Evolutionary conservation across 2,329 filamentous ascomycete species (phyloP).

Genomic region (Xenoacremonium recifei): DNA sequence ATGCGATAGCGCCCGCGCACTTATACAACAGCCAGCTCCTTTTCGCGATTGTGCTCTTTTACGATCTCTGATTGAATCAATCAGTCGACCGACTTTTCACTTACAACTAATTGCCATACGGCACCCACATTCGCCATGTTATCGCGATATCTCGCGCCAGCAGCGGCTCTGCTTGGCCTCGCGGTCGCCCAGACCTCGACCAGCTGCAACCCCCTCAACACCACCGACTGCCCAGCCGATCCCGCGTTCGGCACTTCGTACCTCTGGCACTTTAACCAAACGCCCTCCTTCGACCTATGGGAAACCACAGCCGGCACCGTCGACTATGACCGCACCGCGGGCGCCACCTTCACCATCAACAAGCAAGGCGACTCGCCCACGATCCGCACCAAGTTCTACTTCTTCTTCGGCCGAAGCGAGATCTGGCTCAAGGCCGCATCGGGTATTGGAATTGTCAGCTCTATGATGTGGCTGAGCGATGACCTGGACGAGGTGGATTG

Average conservation of each 20-base stretch:
- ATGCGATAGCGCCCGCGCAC: neutral
- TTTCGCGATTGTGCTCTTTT: neutral
- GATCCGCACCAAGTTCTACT: slow-evolving; percentile 75
- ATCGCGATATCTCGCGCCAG: slow-evolving; percentile 27
- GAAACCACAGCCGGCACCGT: slow-evolving; percentile 67
- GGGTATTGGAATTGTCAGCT: slow-evolving; percentile 75
- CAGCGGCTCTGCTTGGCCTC: slow-evolving; percentile 42
- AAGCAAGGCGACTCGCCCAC: slow-evolving; percentile 75
- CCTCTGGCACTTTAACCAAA: slow-evolving; percentile 63
- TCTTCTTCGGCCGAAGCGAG: slow-evolving; percentile 82
- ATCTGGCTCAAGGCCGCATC: slow-evolving; percentile 73
- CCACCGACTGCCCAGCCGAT: slow-evolving; percentile 65
- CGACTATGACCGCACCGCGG: slow-evolving; percentile 57
- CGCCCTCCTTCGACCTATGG: slow-evolving; percentile 61
- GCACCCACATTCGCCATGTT: slow-evolving; percentile 18
- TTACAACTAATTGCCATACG: too few relatives aligned
- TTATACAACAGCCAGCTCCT: neutral
- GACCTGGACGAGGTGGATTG: slow-evolving; percentile 87
- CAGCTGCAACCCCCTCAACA: slow-evolving; percentile 73
- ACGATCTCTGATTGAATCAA: too few relatives aligned
- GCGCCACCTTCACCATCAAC: slow-evolving; percentile 70
- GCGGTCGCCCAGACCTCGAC: slow-evolving; percentile 72
- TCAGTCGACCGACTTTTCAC: too few relatives aligned
- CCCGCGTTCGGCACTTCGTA: slow-evolving; percentile 66
- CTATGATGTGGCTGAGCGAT: slow-evolving; percentile 80